Percentiles rank a stretch among this genome's conserved stretches.
phyloP scores from a whole-genome alignment of 192 early-diverging fungal genomes.

The Coemansia sp. region DNA sequence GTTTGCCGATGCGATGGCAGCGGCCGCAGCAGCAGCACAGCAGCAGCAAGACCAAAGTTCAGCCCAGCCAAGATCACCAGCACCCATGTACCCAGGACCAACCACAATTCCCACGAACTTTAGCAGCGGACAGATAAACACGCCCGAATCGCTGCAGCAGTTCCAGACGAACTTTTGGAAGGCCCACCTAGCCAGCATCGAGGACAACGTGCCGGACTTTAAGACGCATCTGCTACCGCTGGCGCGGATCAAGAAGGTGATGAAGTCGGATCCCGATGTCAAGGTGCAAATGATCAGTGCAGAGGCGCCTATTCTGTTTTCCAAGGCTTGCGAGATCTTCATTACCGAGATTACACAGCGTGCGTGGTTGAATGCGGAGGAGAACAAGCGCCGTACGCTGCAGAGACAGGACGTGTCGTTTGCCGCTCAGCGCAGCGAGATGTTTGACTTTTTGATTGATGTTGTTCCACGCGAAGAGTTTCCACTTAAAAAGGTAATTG shows the following conservation, averaged over 20 bases:
- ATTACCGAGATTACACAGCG: constrained; percentile 85
- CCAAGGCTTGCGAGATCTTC: constrained; percentile 97
- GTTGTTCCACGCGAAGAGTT: constrained; percentile 92
- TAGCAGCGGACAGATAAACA: constrained; percentile 52
- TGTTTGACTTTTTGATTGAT: constrained; percentile 98
- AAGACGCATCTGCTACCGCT: constrained; percentile 88
- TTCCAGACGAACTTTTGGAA: constrained; percentile 65
- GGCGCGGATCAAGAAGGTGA: constrained; percentile 96
- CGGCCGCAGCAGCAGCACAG: constrained; percentile 23
- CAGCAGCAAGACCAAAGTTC: constrained; percentile 16
- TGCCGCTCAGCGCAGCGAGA: constrained; percentile 85
- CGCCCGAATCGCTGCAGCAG: constrained; percentile 46
- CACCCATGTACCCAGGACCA: constrained; percentile 51
- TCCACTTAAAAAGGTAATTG: constrained; percentile 33
- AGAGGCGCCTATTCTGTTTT: constrained; percentile 90
- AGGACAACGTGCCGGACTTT: constrained; percentile 79
- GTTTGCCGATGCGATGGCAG: constrained; percentile 47
- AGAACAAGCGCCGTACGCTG: constrained; percentile 93
- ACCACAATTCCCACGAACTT: constrained; percentile 54
- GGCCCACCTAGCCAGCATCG: constrained; percentile 63
- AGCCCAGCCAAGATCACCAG: constrained; percentile 20
- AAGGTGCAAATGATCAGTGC: constrained; percentile 80
- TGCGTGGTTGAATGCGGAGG: constrained; percentile 90
- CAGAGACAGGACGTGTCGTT: constrained; percentile 89
- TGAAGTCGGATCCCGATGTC: constrained; percentile 97